Percentiles rank a stretch among this genome's conserved stretches.
phyloP scores from a whole-genome alignment of 345 rosid species.

The Nasturtium officinale region DNA sequence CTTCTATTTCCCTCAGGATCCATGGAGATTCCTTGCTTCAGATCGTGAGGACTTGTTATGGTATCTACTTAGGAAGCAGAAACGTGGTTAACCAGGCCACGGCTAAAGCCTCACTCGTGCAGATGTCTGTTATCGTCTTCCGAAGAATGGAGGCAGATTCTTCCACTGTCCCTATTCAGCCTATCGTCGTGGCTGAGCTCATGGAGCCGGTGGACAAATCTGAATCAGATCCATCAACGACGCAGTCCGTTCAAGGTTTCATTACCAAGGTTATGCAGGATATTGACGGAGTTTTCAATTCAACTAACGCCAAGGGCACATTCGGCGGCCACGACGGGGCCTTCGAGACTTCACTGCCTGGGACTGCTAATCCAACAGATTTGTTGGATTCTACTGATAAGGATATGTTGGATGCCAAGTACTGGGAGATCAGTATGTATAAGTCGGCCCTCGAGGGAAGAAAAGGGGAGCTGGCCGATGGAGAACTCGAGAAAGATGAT shows the following conservation, averaged over 20 bases:
- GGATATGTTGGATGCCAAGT: slow-evolving; percentile 98
- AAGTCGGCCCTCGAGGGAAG: slow-evolving; percentile 98
- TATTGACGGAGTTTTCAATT: slow-evolving; percentile 67
- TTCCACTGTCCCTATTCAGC: slow-evolving; percentile 89
- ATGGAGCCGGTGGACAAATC: slow-evolving; percentile 90
- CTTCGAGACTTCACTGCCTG: slow-evolving; percentile 69
- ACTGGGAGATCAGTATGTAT: slow-evolving; percentile 99
- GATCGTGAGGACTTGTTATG: slow-evolving; percentile 93
- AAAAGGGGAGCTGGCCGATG: slow-evolving; percentile 94
- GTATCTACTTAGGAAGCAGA: slow-evolving; percentile 87
- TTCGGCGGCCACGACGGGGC: slow-evolving; percentile 68
- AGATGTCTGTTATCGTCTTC: slow-evolving; percentile 95
- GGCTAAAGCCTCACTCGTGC: slow-evolving; percentile 92
- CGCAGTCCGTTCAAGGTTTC: slow-evolving; percentile 88
- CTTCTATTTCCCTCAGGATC: slow-evolving; percentile 80
- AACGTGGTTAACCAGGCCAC: slow-evolving; percentile 92
- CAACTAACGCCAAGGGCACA: slow-evolving; percentile 54
- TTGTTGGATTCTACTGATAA: slow-evolving; percentile 78
- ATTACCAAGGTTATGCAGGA: slow-evolving; percentile 81
- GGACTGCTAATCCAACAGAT: slow-evolving; percentile 69
- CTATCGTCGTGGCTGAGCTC: slow-evolving; percentile 96
- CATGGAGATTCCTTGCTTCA: slow-evolving; percentile 91
- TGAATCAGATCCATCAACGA: slow-evolving; percentile 72
- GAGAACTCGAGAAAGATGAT: slow-evolving; percentile 87
- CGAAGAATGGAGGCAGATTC: slow-evolving; percentile 99